A percentile compares a stretch with the other conserved stretches of the same genome.
These are phyloP conservation scores for Venturia effusa DNA, from an alignment of 2,329 filamentous ascomycete species.

Conservation along the genomic window DNA sequence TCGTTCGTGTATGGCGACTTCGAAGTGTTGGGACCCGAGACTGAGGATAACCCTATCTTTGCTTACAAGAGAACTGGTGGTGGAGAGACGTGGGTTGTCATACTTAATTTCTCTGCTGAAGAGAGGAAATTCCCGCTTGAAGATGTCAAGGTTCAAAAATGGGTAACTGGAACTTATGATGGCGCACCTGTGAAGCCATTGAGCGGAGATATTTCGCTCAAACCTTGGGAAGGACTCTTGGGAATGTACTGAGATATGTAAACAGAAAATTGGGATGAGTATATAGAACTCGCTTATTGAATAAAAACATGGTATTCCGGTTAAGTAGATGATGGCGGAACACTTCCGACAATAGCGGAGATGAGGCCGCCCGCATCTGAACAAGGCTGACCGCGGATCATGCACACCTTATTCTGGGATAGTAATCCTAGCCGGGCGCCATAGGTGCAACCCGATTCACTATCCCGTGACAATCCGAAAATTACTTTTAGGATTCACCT, in stretches of 20 bases:
- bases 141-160: constrained; percentile 18
- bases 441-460: too few species aligned
- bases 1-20: constrained; percentile 60
- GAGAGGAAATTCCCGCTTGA: constrained; percentile 12
- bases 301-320: too few species aligned
- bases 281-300: background rate
- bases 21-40: constrained; percentile 40
- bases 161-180: constrained; percentile 27
- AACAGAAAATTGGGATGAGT: background rate
- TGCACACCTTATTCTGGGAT: background rate
- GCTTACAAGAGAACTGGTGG: constrained; percentile 23
- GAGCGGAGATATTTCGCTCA: constrained; percentile 18
- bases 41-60: constrained; percentile 42
- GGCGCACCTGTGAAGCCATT: constrained; percentile 15
- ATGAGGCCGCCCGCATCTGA: background rate
- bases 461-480: too few species aligned
- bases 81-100: constrained; percentile 19
- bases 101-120: constrained; percentile 25
- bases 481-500: background rate
- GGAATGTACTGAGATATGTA: constrained; percentile 13
- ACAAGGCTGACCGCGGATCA: background rate
- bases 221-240: constrained; percentile 26
- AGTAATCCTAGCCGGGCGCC: background rate
- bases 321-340: too few species aligned
- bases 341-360: background rate